Percentiles rank a stretch among this genome's conserved stretches.
Evolutionary conservation across 2,329 filamentous ascomycete species (phyloP).

Genomic region (Dactylonectria macrodidyma): DNA sequence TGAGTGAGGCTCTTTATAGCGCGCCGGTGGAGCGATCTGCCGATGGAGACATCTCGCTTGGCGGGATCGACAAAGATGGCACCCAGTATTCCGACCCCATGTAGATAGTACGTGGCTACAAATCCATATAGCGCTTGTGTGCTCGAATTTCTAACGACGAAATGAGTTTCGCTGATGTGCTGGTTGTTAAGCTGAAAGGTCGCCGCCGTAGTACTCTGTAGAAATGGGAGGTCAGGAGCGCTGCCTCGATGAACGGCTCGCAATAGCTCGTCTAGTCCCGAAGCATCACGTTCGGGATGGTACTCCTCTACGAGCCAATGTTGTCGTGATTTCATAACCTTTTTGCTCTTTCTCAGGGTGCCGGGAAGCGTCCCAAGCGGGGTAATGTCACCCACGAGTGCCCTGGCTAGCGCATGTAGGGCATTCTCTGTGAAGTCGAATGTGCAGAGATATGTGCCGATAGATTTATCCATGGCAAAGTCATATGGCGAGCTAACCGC

Average conservation of each 20-base stretch:
- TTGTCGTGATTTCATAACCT: conserved; percentile 88
- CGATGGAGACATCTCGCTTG: conserved; percentile 90
- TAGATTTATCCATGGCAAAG: conserved; percentile 91
- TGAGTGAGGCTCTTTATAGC: conserved; percentile 83
- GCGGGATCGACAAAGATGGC: conserved; percentile 91
- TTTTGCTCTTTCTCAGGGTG: conserved; percentile 88
- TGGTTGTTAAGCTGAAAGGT: conserved; percentile 83
- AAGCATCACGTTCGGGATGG: conserved; percentile 82
- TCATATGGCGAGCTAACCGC: conserved; percentile 97
- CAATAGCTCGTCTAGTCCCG: conserved; percentile 82
- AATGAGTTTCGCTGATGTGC: conserved; percentile 85
- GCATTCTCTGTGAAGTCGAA: conserved; percentile 97
- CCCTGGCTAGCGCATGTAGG: conserved; percentile 85
- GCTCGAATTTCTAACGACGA: conserved; percentile 93
- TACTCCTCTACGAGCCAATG: conserved; percentile 96
- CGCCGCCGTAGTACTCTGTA: conserved; percentile 78
- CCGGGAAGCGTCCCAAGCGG: conserved; percentile 75
- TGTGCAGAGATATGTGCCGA: conserved; percentile 94
- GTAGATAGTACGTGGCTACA: conserved; percentile 88
- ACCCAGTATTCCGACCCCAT: conserved; percentile 81
- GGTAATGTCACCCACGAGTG: conserved; percentile 82
- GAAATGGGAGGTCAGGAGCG: conserved; percentile 77
- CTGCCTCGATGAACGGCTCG: conserved; percentile 77
- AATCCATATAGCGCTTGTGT: conserved; percentile 94
- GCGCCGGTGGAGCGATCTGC: conserved; percentile 88